Base-by-base conservation (phyloP, 176 grass and related monocot species). In the Phoenix roebelenii region DNA sequence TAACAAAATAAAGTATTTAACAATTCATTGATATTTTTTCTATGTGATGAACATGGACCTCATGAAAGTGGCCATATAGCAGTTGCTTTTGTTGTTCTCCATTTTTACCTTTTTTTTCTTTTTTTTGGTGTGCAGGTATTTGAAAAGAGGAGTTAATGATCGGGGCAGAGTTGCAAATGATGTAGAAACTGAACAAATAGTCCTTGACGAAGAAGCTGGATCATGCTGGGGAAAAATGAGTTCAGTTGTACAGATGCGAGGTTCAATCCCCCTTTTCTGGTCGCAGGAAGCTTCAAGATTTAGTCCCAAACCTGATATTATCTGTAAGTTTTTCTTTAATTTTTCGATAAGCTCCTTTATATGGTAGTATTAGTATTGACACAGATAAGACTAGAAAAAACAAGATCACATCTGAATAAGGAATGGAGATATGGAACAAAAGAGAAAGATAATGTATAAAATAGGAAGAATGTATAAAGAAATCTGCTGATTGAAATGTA, bases 301-400 rank as follows among this genome's bases (percentile, higher is more conserved):
- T 69, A 97, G 93, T 90, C 93, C 93, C 69, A 97, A 97, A 83
- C 93, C 87, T 71, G 93, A 97, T 79, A 88, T 97, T 72, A 72
- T 97, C 50, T 83, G 93, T 97, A 73, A 80, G 79, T 73, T 12
- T 44, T 44, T 44, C 2, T 44, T 44, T 44, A 3, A 44, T 44
- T 12, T 6, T 30, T 12, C 7, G 2, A 14, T 10, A 44, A 12
- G 35, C 35, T 12, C 35, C 35, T 44, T 44, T 44, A 44, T 44
- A 44, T 44, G 7, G 7, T 44, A 14, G 35, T 44, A 44, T 44
- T 44, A 12, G 35, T 12, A 44, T 44, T 44, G 35, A 6, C 9
- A 12, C 35, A 12, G 35, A 44, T 1, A 44, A 44, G 35, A 44
- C 35, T 44, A 14, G 9, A 56, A 23, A 56, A 56, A 56, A 20